These are phyloP conservation scores for Kodamaea neixiangensis DNA, from an alignment of 805 yeast species.

Conservation along the genomic window DNA sequence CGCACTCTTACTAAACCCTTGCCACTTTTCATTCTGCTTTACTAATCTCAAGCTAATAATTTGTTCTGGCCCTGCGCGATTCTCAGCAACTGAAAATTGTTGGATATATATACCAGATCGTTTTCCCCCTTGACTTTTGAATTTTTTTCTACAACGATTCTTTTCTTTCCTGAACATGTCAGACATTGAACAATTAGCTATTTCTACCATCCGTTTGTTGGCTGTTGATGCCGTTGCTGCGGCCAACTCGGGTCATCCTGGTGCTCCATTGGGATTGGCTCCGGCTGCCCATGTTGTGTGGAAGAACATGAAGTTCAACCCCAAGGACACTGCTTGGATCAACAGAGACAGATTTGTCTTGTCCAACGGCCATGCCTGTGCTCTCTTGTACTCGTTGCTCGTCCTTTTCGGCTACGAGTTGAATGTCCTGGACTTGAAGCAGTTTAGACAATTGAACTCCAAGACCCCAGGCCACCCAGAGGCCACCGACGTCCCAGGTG, in stretches of 20 bases:
- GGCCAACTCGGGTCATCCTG: constrained; percentile 98
- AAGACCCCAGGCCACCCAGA: constrained; percentile 99
- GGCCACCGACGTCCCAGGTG: constrained; percentile 77
- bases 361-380: constrained; percentile 96
- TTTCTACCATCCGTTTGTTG: constrained; percentile 85
- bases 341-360: constrained; percentile 94
- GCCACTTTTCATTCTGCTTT: background rate
- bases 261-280: constrained; percentile 98
- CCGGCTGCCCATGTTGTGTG: constrained; percentile 90
- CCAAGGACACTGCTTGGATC: constrained; percentile 88
- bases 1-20: background rate
- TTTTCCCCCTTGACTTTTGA: background rate
- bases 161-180: constrained; percentile 19
- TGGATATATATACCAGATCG: background rate
- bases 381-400: constrained; percentile 79
- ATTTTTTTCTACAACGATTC: constrained; percentile 6
- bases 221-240: constrained; percentile 84
- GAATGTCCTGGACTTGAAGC: constrained; percentile 81
- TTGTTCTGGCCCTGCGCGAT: constrained; percentile 17
- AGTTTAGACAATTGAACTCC: constrained; percentile 86
- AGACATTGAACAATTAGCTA: constrained; percentile 66
- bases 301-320: constrained; percentile 81
- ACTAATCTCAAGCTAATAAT: background rate
- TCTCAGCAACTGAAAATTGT: constrained; percentile 3
- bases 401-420: constrained; percentile 84